phyloP scores from a whole-genome alignment of 345 rosid species.

The Erodium maritimum region DNA sequence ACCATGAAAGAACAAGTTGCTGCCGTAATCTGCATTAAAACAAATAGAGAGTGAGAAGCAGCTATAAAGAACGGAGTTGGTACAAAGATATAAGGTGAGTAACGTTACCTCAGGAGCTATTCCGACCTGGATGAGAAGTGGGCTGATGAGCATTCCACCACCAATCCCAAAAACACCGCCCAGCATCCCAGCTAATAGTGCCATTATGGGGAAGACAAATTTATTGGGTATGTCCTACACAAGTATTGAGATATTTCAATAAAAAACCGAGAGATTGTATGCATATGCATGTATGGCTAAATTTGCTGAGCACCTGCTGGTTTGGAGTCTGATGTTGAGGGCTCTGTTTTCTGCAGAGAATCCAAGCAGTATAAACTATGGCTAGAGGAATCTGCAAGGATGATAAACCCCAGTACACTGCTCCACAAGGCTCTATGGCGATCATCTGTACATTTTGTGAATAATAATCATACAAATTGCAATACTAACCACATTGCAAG shows the following conservation, averaged over 20 bases:
- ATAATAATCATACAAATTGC: neutral
- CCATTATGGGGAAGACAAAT: slow-evolving; percentile 54
- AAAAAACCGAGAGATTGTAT: too few relatives aligned
- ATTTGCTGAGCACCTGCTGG: slow-evolving; percentile 17
- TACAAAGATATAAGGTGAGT: neutral
- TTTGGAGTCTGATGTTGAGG: slow-evolving; percentile 15
- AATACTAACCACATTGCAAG: too few relatives aligned
- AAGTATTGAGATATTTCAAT: slow-evolving; percentile 1
- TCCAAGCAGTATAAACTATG: slow-evolving; percentile 55
- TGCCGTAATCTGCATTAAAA: slow-evolving; percentile 48
- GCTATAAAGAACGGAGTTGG: neutral
- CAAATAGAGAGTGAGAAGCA: too few relatives aligned
- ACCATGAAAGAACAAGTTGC: slow-evolving; percentile 71
- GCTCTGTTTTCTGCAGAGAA: slow-evolving; percentile 29
- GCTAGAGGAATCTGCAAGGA: slow-evolving; percentile 71
- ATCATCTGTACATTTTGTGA: slow-evolving; percentile 36
- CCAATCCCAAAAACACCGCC: slow-evolving; percentile 92
- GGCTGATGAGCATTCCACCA: slow-evolving; percentile 87
- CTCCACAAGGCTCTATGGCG: slow-evolving; percentile 52
- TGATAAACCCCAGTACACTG: slow-evolving; percentile 54
- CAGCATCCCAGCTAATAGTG: slow-evolving; percentile 59
- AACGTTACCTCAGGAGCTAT: slow-evolving; percentile 52
- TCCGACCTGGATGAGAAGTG: slow-evolving; percentile 77
- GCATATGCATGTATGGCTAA: too few relatives aligned
- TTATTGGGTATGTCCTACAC: slow-evolving; percentile 31